A percentile compares a stretch with the other conserved stretches of the same genome.
These are phyloP conservation scores for Elsinoe perseae DNA, from an alignment of 2,329 filamentous ascomycete species.

Conservation along the genomic window DNA sequence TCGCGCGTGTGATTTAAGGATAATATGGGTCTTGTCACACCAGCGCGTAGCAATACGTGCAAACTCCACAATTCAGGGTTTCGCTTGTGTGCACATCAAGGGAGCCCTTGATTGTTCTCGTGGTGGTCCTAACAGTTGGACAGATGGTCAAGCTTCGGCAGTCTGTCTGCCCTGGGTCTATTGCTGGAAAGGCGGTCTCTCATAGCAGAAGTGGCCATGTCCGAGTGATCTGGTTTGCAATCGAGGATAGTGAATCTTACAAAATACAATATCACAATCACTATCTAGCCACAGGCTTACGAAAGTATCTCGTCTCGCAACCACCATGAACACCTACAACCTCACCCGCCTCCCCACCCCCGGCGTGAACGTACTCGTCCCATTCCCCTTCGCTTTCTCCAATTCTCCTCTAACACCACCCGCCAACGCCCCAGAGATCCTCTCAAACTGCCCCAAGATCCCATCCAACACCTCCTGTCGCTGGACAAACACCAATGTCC, in stretches of 20 bases:
- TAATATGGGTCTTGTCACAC: constrained; percentile 1
- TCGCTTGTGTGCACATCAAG: not conserved
- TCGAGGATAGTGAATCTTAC: too few relatives aligned
- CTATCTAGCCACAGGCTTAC: not conserved
- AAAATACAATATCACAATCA: not conserved
- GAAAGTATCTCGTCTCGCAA: not conserved
- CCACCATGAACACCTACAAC: not conserved
- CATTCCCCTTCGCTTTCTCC: constrained; percentile 1
- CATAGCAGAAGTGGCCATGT: too few relatives aligned
- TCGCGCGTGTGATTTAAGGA: constrained; percentile 9
- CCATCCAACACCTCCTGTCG: constrained; percentile 6
- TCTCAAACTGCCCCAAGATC: constrained; percentile 8
- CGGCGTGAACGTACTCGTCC: not conserved
- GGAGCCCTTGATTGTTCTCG: too few relatives aligned
- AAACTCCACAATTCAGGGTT: not conserved
- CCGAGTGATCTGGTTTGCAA: too few relatives aligned
- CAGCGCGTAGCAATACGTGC: not conserved
- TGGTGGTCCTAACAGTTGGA: too few relatives aligned
- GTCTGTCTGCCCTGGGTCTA: too few relatives aligned
- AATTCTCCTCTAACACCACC: not conserved
- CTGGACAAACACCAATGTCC: constrained; percentile 2
- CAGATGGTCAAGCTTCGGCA: too few relatives aligned
- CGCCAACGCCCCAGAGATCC: not conserved
- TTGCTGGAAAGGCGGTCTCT: too few relatives aligned
- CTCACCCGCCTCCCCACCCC: constrained; percentile 4